Base-by-base conservation (phyloP, 129 eudicot species). In the Smallanthus sonchifolius region DNA sequence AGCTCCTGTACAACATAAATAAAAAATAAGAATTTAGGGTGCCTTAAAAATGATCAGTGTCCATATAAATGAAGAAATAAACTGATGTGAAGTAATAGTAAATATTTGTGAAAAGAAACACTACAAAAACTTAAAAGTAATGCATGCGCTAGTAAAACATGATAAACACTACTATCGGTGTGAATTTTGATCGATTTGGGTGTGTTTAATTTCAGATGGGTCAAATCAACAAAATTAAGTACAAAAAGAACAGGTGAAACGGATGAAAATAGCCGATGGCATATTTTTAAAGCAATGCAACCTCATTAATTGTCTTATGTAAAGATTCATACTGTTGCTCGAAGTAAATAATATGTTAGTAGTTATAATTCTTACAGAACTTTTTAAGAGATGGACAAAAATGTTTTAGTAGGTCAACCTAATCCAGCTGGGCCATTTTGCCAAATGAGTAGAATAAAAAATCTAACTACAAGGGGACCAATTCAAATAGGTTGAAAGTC, bases 1-100 rank as follows among this genome's bases (percentile, higher is more conserved):
- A 89, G 85, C 68, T 89, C 96, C 98, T 92, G 69, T 16, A 67
- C 11, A 62, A 2, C 40, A 45, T 66, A 70, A 56, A 38, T 8
- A 3, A 10, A n/a, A 66, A 4, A 14, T 19, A 48, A 48, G 6
- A 13, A 47, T 34, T 7, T 7, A 35, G 15, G 42, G 39, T 28
- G 16, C 59, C 40, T 6, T 30, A 30, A 30, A 43, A 47, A 7
- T 36, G n/a, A 32, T 47, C 32, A 32, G 30, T 28, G 24, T 47
- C 32, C 15, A 5, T 47, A 48, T 47, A 15, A 37, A 69, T 15
- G 44, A 37, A 47, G 60, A 69, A 32, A 45, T 2, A 6, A 32
- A 14, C 7, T 60, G 39, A 32, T 32, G 44, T 37, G 28, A n/a
- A 64, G 7, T 51, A 36, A 56, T 51, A 36, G 48, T 8, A 34